A percentile compares a stretch with the other conserved stretches of the same genome.
These are phyloP conservation scores for Chrysoporthe deuterocubensis DNA, from an alignment of 2,329 filamentous ascomycete genomes.

Conservation along the genomic window DNA sequence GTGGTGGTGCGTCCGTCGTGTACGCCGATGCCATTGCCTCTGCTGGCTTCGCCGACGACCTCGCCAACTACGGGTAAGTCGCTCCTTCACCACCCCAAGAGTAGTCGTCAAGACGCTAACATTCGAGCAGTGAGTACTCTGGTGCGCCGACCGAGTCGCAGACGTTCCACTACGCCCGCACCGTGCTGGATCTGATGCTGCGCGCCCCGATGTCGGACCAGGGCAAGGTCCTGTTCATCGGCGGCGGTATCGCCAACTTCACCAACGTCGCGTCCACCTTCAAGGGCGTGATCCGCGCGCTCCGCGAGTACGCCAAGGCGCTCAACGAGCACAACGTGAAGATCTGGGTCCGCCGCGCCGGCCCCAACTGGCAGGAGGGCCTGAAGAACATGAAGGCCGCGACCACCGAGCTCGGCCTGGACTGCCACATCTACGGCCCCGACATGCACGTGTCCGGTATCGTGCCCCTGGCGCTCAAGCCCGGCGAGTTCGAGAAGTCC, in stretches of 20 bases:
- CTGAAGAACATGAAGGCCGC: slow-evolving; percentile 99
- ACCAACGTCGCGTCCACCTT: slow-evolving; percentile 99
- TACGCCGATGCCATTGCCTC: slow-evolving; percentile 99
- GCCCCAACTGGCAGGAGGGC: slow-evolving; percentile 99
- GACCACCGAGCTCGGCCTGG: slow-evolving; percentile 86
- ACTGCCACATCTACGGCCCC: slow-evolving; percentile 66
- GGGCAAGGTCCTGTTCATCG: slow-evolving; percentile 99
- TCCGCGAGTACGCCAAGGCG: slow-evolving; percentile 84
- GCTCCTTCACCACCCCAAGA: background rate
- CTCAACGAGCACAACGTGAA: slow-evolving; percentile 96
- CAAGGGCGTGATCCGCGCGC: slow-evolving; percentile 98
- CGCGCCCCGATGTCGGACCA: slow-evolving; percentile 82
- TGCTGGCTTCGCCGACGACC: slow-evolving; percentile 89
- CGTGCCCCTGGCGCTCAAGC: slow-evolving; percentile 83
- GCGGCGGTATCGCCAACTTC: slow-evolving; percentile 99
- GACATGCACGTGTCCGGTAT: slow-evolving; percentile 99
- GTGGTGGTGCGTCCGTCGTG: slow-evolving; percentile 98
- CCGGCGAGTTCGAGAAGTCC: slow-evolving; percentile 66
- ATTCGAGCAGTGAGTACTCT: slow-evolving; percentile 78
- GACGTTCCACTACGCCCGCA: slow-evolving; percentile 98
- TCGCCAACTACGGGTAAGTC: slow-evolving; percentile 82
- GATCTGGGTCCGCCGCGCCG: slow-evolving; percentile 90
- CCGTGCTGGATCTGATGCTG: slow-evolving; percentile 96
- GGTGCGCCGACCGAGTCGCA: slow-evolving; percentile 98
- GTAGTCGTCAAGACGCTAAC: slow-evolving; percentile 10